These are phyloP conservation scores for Phyllostachys edulis DNA, from an alignment of 176 grass and related monocot genomes.

Conservation along the genomic window DNA sequence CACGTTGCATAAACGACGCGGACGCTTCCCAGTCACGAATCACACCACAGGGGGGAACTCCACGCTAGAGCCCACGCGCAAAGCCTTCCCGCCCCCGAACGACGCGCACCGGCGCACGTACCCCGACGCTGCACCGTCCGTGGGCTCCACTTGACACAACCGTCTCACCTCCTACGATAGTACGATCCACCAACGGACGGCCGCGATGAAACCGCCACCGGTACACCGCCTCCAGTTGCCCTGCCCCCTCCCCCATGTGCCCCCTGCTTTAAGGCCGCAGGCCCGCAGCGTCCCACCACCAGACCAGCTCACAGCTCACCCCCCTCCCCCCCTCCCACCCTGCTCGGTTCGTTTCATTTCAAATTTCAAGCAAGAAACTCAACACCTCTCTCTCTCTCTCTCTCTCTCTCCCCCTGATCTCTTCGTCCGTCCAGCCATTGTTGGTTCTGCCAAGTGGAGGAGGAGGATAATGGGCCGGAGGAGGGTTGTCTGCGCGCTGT, in stretches of 20 bases:
- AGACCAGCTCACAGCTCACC: not conserved
- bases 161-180: not conserved
- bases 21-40: no score
- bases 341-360: not conserved
- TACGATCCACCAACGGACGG: slow-evolving; percentile 10
- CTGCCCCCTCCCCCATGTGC: slow-evolving; percentile 18
- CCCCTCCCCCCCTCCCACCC: not conserved
- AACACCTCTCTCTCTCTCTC: not conserved
- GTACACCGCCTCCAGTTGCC: not conserved
- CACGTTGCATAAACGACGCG: not conserved
- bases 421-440: not conserved
- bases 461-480: not conserved
- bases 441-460: no score
- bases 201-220: not conserved
- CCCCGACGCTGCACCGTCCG: not conserved
- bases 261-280: not conserved
- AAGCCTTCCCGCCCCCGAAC: not conserved
- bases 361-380: not conserved
- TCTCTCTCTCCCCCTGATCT: not conserved
- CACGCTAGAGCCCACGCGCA: not conserved
- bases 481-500: not conserved
- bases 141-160: not conserved
- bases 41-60: not conserved
- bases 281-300: not conserved
- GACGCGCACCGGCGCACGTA: not conserved